phyloP scores from a whole-genome alignment of 495 filamentous ascomycete genomes.

The Penicillium salamii region DNA sequence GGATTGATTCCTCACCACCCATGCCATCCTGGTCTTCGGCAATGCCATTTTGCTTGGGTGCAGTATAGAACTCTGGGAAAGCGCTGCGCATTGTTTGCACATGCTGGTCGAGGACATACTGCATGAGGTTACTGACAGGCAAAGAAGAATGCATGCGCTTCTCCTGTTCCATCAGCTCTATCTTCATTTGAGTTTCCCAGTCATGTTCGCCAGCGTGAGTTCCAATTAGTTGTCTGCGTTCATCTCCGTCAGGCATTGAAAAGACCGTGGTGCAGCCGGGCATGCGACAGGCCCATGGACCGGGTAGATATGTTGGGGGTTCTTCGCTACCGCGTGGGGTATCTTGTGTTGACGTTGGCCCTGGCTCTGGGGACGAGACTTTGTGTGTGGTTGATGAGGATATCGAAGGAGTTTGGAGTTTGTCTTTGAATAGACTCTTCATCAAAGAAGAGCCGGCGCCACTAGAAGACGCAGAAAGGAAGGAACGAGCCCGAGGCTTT shows the following conservation, averaged over 20 bases:
- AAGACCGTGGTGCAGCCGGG: slow-evolving; percentile 64
- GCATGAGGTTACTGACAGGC: slow-evolving; percentile 40
- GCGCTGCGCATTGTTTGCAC: slow-evolving; percentile 24
- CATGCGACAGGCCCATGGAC: slow-evolving; percentile 69
- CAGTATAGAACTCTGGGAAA: slow-evolving; percentile 22
- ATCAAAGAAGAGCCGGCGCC: slow-evolving; percentile 29
- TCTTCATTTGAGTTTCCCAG: slow-evolving; percentile 56
- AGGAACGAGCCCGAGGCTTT: slow-evolving; percentile 32
- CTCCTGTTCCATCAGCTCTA: slow-evolving; percentile 54
- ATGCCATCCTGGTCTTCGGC: background rate
- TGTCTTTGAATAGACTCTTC: slow-evolving; percentile 37
- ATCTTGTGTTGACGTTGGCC: slow-evolving; percentile 32
- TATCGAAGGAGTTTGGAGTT: slow-evolving; percentile 25
- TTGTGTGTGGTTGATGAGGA: slow-evolving; percentile 8
- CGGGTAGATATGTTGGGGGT: slow-evolving; percentile 42
- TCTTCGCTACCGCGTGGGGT: slow-evolving; percentile 19
- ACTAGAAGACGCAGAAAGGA: slow-evolving; percentile 28
- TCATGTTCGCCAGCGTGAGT: slow-evolving; percentile 67
- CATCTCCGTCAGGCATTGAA: slow-evolving; percentile 53
- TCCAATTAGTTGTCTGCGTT: slow-evolving; percentile 57
- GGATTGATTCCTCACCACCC: background rate
- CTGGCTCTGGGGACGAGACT: slow-evolving; percentile 20
- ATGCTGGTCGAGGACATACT: slow-evolving; percentile 26
- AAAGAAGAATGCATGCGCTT: slow-evolving; percentile 38
- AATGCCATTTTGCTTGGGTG: slow-evolving; percentile 2